Evolutionary conservation across 257 asterid genomes (phyloP).

Genomic region (Fraxinus americana): DNA sequence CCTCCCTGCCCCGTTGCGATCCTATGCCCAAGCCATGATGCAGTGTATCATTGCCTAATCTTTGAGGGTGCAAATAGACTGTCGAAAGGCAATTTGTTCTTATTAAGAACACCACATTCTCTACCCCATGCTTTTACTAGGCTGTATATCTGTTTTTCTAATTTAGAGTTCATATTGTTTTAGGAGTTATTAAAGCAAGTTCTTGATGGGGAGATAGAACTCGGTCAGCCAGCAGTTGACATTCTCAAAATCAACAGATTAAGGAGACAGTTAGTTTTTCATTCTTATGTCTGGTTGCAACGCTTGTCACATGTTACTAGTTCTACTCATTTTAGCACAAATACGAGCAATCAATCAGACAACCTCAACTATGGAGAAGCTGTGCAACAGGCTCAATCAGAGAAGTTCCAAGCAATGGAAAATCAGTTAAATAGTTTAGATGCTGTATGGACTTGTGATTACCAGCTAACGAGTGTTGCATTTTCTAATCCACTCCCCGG

Average conservation of each 20-base stretch:
- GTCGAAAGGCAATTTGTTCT: conserved; percentile 17
- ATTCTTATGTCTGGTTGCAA: conserved; percentile 56
- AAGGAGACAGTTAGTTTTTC: conserved; percentile 47
- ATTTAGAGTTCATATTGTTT: conserved; percentile 17
- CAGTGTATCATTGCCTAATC: neutral
- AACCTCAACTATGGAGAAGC: conserved; percentile 34
- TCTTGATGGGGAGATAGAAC: conserved; percentile 32
- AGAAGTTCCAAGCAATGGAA: conserved; percentile 50
- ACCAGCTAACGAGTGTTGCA: conserved; percentile 28
- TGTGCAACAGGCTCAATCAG: conserved; percentile 63
- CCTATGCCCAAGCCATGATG: too few relatives aligned
- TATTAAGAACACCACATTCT: neutral
- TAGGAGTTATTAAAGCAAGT: conserved; percentile 42
- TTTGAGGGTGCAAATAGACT: conserved; percentile 10
- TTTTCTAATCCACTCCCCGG: conserved; percentile 25
- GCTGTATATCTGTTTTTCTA: neutral
- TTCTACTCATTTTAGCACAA: conserved; percentile 33
- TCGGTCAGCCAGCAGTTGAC: conserved; percentile 46
- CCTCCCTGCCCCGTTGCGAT: too few relatives aligned
- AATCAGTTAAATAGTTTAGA: conserved; percentile 57
- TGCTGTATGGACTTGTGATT: conserved; percentile 68
- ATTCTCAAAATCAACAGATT: conserved; percentile 59
- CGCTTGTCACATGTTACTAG: conserved; percentile 38
- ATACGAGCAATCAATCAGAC: conserved; percentile 35
- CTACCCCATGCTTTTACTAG: neutral